Percentiles rank a stretch among this genome's conserved stretches.
Conservation (phyloP, 805 yeast species). For the Trichomonascus vanleenenianus region DNA sequence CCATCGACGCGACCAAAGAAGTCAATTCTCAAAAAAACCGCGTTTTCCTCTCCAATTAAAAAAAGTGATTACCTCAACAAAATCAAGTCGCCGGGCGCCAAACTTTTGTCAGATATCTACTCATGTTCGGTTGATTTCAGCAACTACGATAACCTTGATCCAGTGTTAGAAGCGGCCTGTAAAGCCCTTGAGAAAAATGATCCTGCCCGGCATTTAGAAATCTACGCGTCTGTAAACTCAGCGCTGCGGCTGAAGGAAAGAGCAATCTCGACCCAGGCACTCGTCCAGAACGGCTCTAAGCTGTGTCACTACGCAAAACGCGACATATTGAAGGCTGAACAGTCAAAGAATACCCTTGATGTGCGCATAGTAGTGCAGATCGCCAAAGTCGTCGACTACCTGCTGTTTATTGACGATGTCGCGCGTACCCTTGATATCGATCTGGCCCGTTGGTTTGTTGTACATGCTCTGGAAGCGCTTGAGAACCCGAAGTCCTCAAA, state of each 20-base stretch:
- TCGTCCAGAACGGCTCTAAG: constrained; percentile 8
- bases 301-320: constrained; percentile 12
- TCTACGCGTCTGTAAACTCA: constrained; percentile 13
- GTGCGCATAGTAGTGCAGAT: constrained; percentile 11
- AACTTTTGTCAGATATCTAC: constrained; percentile 11
- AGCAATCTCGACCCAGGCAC: constrained; percentile 11
- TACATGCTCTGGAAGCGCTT: constrained; percentile 13
- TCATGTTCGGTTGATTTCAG: constrained; percentile 8
- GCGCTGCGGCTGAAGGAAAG: constrained; percentile 5
- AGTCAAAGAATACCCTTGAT: constrained; percentile 10
- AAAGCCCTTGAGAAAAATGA: constrained; percentile 5
- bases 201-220: constrained; percentile 5
- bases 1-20: constrained; percentile 1
- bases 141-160: constrained; percentile 7
- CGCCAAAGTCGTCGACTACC: constrained; percentile 15
- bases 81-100: not conserved
- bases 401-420: constrained; percentile 13
- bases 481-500: constrained; percentile 11
- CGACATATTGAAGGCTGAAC: constrained; percentile 12
- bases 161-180: constrained; percentile 11
- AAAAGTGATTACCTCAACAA: not conserved
- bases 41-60: not conserved
- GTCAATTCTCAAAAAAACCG: constrained; percentile 4
- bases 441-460: constrained; percentile 13
- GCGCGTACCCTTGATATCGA: constrained; percentile 13